Conservation (phyloP, 2,329 filamentous ascomycete species). For the Fusarium concolor region DNA sequence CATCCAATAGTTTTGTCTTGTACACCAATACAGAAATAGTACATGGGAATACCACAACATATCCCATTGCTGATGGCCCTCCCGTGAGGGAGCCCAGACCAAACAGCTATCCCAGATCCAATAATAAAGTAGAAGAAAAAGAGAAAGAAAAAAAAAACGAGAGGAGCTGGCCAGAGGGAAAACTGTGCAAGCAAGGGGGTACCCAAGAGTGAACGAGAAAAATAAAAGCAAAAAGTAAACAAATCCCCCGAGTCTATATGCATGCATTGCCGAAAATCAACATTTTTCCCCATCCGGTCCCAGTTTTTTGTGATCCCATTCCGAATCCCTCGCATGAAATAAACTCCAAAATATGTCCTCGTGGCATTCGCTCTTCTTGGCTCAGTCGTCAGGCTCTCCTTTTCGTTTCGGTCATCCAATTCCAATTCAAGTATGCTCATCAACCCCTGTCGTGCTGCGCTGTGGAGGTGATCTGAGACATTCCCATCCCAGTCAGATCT, state of each 20-base stretch:
- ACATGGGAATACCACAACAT: slow-evolving; percentile 34
- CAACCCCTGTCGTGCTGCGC: slow-evolving; percentile 24
- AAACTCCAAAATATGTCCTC: slow-evolving; percentile 31
- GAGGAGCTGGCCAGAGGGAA: slow-evolving; percentile 30
- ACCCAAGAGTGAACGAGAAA: slow-evolving; percentile 19
- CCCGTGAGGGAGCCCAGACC: slow-evolving; percentile 39
- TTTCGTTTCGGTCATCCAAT: slow-evolving; percentile 18
- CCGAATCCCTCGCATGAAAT: slow-evolving; percentile 35
- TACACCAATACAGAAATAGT: slow-evolving; percentile 46
- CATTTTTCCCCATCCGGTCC: slow-evolving; percentile 45
- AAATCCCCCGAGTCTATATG: slow-evolving; percentile 47
- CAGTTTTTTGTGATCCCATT: slow-evolving; percentile 44
- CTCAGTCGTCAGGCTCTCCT: slow-evolving; percentile 1
- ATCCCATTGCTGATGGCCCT: slow-evolving; percentile 34
- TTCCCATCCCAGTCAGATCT: slow-evolving; percentile 45
- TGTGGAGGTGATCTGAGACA: slow-evolving; percentile 48
- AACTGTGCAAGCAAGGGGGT: slow-evolving; percentile 35
- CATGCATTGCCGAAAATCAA: slow-evolving; percentile 39
- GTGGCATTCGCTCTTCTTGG: slow-evolving; percentile 25
- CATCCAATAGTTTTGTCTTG: slow-evolving; percentile 42
- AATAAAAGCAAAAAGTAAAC: slow-evolving; percentile 23
- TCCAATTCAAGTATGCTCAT: slow-evolving; percentile 14
- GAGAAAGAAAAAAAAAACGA: slow-evolving; percentile 32
- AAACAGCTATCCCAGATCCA: slow-evolving; percentile 20
- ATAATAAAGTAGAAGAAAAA: slow-evolving; percentile 24